Evolutionary conservation across 2,329 filamentous ascomycete genomes (phyloP), one percentile per base, ranked within the genome.

Genomic region (Cytospora chrysosperma): DNA sequence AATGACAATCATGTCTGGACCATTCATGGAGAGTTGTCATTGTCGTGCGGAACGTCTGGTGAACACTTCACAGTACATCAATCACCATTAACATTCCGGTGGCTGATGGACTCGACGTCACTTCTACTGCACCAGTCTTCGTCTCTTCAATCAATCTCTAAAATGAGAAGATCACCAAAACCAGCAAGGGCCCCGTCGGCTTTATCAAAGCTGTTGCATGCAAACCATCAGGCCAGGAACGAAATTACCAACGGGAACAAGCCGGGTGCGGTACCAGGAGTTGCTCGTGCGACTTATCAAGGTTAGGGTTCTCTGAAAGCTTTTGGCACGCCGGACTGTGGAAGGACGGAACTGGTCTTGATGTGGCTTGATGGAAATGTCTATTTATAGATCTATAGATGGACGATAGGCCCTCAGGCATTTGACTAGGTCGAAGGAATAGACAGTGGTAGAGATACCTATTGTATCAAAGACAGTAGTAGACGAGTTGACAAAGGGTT

Each of bases 1-100:
- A 78, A 79, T 27, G 79, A 77, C 7, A 78, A 76, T 54, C 79
- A 76, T 64, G 74, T 77, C 53, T 72, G 81, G 8, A 78, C 78
- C 1, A 70, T 80, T 34, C 71, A 80, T 55, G 79, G 79, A 24
- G 69, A 70, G 6, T 79, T 79, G 61, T 67, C 69, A 0, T 72
- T 79, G 30, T 76, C 80, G 0, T 82, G 76, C 56, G 84, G 83
- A 17, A 86, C 84, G 0, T 82, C 79, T 19, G 69, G 70, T 68
- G 50, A 57, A 68, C 47, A 30, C 17, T 27, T 51, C 30, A 17
- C 8, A 13, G 13, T n/a, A n/a, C n/a, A n/a, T n/a, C n/a, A 17
- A 26, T 28, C 13, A 9, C 4, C 13, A 12, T 15, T 21, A 21
- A 15, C 15, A 24, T 4, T 21, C 37, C 12, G 9, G 21, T 30